Base-by-base conservation (phyloP, 805 yeast species). In the Lachancea meyersii region DNA sequence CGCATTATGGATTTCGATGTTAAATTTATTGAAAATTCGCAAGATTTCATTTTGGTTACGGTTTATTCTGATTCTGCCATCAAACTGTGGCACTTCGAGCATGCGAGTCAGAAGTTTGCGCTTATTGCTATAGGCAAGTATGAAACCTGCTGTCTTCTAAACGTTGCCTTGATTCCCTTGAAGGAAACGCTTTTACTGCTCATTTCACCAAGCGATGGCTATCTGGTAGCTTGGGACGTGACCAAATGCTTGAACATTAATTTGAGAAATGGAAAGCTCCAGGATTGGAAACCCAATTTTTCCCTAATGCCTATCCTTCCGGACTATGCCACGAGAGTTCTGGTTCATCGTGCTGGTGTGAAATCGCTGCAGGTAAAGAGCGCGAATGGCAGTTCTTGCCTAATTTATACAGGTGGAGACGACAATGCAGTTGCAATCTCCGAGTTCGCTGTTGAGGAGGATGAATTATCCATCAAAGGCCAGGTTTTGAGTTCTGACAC, bases 11-110 rank as follows among this genome's bases (percentile, higher is more conserved):
- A 85, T 60, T 82, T 88, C 55, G 82, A 73, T 48, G 64, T 76
- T 5, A 47, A 71, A 11, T 69, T 71, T 32, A 65, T 72, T 1
- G 53, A 55, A n/a, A 51, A 56, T 1, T 48, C 48, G 5, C 17
- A 41, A 22, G 53, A 52, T 5, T 52, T 47, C 14, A 41, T 59
- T 3, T 53, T 89, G 6, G 75, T 77, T 2, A 76, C 87, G 0
- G 95, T 83, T 0, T 93, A 86, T 57, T 89, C 97, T 0, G 89
- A 91, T 58, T 91, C 97, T 1, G 68, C 75, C 3, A 73, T 91
- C 43, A 80, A 77, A 51, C 33, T 83, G 0, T 85, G 88, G 81
- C 61, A 65, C 45, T 81, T 77, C 51, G 64, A 72, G 45, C 49
- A 64, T 20, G 32, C 30, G 0, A 46, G 54, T 0, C 65, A 63